Evolutionary conservation across 192 early-diverging fungal species (phyloP).

Genomic region (Rhizophlyctis rosea): DNA sequence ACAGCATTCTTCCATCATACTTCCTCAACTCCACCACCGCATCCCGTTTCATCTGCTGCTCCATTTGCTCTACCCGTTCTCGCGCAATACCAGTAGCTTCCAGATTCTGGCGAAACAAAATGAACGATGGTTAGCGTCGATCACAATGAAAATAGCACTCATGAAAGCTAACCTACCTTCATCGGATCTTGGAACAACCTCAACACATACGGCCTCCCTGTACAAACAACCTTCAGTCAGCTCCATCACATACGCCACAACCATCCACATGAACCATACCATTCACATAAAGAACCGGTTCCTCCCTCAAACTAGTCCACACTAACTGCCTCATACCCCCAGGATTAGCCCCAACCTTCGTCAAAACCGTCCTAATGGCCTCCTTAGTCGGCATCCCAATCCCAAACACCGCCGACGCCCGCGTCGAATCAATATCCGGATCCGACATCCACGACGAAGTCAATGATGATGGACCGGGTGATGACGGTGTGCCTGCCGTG

Average conservation of each 20-base stretch:
- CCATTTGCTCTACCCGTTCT: conserved; percentile 64
- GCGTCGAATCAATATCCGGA: conserved; percentile 2
- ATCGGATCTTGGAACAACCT: conserved; percentile 59
- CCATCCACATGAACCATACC: conserved; percentile 18
- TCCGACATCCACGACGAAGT: conserved; percentile 6
- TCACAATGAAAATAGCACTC: not conserved
- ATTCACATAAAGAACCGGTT: conserved; percentile 64
- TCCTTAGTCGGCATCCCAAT: conserved; percentile 64
- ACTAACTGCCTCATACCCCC: conserved; percentile 39
- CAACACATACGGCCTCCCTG: conserved; percentile 55
- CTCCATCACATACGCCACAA: conserved; percentile 55
- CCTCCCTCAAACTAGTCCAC: conserved; percentile 65
- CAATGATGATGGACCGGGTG: not conserved
- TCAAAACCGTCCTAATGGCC: conserved; percentile 47
- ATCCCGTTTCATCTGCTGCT: conserved; percentile 58
- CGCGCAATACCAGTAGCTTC: conserved; percentile 62
- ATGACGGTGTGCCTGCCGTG: not conserved
- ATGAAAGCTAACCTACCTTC: conserved; percentile 24
- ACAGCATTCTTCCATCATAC: conserved; percentile 50
- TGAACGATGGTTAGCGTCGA: not conserved
- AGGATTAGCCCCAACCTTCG: conserved; percentile 49
- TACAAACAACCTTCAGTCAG: conserved; percentile 51
- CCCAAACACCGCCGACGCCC: conserved; percentile 42
- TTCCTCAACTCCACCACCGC: conserved; percentile 44
- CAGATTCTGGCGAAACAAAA: conserved; percentile 40